A percentile compares a stretch with the other conserved stretches of the same genome.
Conservation (phyloP, 2,329 filamentous ascomycete species). For the Apiospora koreana region DNA sequence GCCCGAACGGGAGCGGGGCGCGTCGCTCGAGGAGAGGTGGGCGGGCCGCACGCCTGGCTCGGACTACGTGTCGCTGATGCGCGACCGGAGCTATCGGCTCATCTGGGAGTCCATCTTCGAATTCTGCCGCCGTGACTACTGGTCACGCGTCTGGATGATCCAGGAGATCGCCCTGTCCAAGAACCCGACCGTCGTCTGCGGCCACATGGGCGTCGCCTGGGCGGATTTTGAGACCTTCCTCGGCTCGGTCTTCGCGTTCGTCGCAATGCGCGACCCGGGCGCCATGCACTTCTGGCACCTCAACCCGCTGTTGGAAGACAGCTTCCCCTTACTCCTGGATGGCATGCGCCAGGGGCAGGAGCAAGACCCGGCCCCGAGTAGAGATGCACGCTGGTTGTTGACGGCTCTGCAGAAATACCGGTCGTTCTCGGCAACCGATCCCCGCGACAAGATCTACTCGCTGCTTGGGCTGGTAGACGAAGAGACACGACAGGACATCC, state of each 20-base stretch:
- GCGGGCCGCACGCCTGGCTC: background rate
- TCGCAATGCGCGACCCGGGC: background rate
- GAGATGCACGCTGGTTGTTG: background rate
- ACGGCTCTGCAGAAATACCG: background rate
- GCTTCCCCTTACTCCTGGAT: background rate
- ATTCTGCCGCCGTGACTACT: background rate
- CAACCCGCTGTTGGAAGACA: background rate
- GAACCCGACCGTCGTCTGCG: background rate
- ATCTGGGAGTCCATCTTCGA: background rate
- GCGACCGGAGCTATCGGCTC: background rate
- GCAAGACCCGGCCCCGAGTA: background rate
- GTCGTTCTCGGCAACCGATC: background rate
- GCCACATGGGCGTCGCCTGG: background rate
- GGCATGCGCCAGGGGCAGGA: background rate
- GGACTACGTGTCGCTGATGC: background rate
- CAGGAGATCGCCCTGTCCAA: background rate
- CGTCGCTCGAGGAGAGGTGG: background rate
- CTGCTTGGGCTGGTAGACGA: background rate
- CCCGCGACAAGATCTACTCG: background rate
- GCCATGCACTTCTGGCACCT: background rate
- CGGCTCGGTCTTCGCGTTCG: background rate
- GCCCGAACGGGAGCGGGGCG: background rate
- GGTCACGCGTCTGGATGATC: background rate
- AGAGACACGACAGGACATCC: background rate
- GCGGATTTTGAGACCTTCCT: background rate